Percentiles rank a stretch among this genome's conserved stretches.
phyloP scores from a whole-genome alignment of 106 monocot genomes.

The Triglochin maritima region DNA sequence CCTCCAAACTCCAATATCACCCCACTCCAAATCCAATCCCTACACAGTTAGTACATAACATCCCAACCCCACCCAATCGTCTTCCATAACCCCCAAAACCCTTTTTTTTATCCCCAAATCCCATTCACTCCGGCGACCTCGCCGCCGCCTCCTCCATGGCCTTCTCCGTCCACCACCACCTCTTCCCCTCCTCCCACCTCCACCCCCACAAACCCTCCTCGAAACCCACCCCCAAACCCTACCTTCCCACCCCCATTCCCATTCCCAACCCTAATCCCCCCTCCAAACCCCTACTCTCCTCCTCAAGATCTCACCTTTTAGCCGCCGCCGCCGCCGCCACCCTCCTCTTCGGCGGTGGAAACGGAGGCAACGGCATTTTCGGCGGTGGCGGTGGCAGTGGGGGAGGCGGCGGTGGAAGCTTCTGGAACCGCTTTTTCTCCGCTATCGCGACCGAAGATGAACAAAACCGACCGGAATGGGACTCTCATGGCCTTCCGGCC shows the following conservation, averaged over 20 bases:
- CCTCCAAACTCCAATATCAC: no score
- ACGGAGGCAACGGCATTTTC: slow-evolving; percentile 20
- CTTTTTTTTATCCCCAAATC: background rate
- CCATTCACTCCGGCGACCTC: background rate
- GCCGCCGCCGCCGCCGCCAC: slow-evolving; percentile 30
- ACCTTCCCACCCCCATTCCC: background rate
- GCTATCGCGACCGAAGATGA: slow-evolving; percentile 50
- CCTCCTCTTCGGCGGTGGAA: slow-evolving; percentile 14
- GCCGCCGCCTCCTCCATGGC: slow-evolving; percentile 10
- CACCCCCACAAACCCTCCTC: background rate
- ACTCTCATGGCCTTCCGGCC: slow-evolving; percentile 77
- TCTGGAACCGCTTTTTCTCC: slow-evolving; percentile 37
- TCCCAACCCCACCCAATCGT: background rate
- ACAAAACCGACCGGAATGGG: slow-evolving; percentile 47
- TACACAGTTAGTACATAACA: background rate
- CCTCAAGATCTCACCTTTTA: slow-evolving; percentile 13
- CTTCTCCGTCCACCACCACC: slow-evolving; percentile 9
- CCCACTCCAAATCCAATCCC: background rate
- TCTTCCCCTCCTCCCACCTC: slow-evolving; percentile 1
- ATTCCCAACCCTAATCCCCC: background rate
- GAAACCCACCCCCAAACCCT: background rate
- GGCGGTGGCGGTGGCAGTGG: slow-evolving; percentile 39
- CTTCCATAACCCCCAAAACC: background rate
- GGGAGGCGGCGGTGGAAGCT: slow-evolving; percentile 40
- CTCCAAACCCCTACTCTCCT: background rate